These are phyloP conservation scores for Xylaria castorea DNA, from an alignment of 495 filamentous ascomycete genomes.

Conservation along the genomic window DNA sequence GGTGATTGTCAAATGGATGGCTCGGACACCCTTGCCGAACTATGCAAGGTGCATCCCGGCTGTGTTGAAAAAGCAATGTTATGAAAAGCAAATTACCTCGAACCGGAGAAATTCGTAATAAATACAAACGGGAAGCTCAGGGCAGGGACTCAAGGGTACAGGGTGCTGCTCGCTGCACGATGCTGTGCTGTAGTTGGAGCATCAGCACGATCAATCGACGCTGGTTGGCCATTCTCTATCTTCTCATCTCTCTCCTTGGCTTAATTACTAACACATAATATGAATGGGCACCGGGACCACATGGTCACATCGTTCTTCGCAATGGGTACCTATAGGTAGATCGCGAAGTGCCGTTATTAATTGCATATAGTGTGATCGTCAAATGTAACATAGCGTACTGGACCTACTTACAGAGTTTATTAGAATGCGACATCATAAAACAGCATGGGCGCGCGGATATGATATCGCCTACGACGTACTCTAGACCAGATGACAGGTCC, in stretches of 20 bases:
- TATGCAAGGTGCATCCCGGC: constrained; percentile 19
- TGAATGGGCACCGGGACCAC: constrained; percentile 1
- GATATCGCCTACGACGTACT: constrained; percentile 12
- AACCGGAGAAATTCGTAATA: constrained; percentile 14
- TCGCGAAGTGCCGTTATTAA: constrained; percentile 27
- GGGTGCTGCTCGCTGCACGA: neutral
- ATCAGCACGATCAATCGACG: neutral
- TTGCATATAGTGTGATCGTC: constrained; percentile 26
- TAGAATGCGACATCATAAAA: constrained; percentile 25
- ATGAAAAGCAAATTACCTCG: constrained; percentile 20
- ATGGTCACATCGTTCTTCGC: constrained; percentile 18
- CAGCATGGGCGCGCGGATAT: constrained; percentile 19
- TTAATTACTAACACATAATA: neutral
- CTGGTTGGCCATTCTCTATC: constrained; percentile 4
- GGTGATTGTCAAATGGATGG: constrained; percentile 9
- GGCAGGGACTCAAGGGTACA: neutral
- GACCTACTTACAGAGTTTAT: constrained; percentile 14
- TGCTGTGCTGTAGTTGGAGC: neutral
- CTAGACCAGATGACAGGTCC: constrained; percentile 18
- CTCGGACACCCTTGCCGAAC: constrained; percentile 27
- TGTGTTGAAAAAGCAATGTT: constrained; percentile 17
- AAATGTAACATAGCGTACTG: constrained; percentile 25
- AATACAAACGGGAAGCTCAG: constrained; percentile 6
- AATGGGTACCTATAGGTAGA: constrained; percentile 13
- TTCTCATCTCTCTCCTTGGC: constrained; percentile 9